Evolutionary conservation across 202 grass and related monocot genomes (phyloP).

Genomic region (Dendrocalamus latiflorus): DNA sequence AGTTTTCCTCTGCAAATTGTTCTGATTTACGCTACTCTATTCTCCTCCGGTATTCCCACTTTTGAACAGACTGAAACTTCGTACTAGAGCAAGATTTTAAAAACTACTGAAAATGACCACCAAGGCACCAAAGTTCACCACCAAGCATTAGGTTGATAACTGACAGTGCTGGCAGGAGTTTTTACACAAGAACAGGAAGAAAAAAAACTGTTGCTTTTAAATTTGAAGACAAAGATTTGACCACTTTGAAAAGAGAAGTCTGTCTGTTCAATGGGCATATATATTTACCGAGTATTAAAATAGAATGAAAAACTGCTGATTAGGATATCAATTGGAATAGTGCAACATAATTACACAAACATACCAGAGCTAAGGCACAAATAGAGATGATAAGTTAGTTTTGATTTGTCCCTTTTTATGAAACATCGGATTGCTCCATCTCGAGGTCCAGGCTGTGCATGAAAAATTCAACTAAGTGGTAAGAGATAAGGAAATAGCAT

Average conservation of each 20-base stretch:
- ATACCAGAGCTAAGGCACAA: constrained; percentile 61
- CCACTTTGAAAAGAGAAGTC: background rate
- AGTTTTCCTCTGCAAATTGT: too few species aligned
- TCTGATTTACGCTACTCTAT: too few species aligned
- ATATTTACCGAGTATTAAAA: background rate
- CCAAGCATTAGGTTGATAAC: background rate
- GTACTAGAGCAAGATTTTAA: too few species aligned
- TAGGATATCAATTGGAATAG: background rate
- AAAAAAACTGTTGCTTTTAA: background rate
- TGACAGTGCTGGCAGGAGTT: background rate
- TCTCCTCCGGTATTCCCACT: too few species aligned
- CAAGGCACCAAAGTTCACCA: too few species aligned
- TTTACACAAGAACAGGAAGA: background rate
- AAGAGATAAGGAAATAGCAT: constrained; percentile 10
- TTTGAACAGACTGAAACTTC: too few species aligned
- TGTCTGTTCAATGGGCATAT: background rate
- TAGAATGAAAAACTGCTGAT: background rate
- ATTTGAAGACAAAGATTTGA: background rate
- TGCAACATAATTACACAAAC: background rate
- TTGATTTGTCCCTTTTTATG: background rate
- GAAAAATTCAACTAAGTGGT: constrained; percentile 7
- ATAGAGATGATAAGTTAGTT: too few species aligned
- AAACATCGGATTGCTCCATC: too few species aligned
- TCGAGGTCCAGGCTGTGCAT: background rate
- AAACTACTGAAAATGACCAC: too few species aligned